phyloP scores from a whole-genome alignment of 2,329 filamentous ascomycete species.

The Ophiostoma pallidulum region DNA sequence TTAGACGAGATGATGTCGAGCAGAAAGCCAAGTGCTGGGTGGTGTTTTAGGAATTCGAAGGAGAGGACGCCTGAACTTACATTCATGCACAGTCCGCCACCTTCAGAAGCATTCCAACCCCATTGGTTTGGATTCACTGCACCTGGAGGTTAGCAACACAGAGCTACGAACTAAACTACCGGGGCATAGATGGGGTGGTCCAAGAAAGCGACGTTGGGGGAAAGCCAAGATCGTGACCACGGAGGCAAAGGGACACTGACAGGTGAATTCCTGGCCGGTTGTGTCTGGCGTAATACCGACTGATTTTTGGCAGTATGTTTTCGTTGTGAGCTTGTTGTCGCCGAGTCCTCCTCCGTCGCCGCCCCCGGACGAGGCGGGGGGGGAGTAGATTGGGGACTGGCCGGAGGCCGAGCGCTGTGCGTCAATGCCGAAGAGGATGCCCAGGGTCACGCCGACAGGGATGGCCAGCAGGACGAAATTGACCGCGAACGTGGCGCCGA shows the following conservation, averaged over 20 bases:
- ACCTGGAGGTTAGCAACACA: slow-evolving; percentile 1
- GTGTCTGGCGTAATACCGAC: slow-evolving; percentile 36
- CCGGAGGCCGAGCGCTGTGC: slow-evolving; percentile 33
- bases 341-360: slow-evolving; percentile 9
- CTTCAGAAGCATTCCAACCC: slow-evolving; percentile 32
- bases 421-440: slow-evolving; percentile 40
- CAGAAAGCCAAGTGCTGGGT: no score
- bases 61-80: no score
- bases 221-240: neutral
- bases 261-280: slow-evolving; percentile 35
- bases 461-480: slow-evolving; percentile 41
- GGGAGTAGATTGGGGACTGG: slow-evolving; percentile 34
- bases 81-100: slow-evolving; percentile 41
- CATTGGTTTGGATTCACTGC: slow-evolving; percentile 49
- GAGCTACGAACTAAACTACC: no score
- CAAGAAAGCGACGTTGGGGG: no score
- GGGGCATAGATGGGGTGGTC: neutral
- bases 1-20: no score
- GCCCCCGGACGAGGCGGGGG: slow-evolving; percentile 16
- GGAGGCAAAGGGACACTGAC: slow-evolving; percentile 27
- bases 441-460: slow-evolving; percentile 25
- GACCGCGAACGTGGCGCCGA: slow-evolving; percentile 34
- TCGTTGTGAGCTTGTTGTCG: slow-evolving; percentile 28
- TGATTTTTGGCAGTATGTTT: slow-evolving; percentile 33
- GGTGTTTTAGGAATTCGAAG: no score